Conservation (phyloP, 2,329 filamentous ascomycete genomes). For the Corniculantispora saksenae region DNA sequence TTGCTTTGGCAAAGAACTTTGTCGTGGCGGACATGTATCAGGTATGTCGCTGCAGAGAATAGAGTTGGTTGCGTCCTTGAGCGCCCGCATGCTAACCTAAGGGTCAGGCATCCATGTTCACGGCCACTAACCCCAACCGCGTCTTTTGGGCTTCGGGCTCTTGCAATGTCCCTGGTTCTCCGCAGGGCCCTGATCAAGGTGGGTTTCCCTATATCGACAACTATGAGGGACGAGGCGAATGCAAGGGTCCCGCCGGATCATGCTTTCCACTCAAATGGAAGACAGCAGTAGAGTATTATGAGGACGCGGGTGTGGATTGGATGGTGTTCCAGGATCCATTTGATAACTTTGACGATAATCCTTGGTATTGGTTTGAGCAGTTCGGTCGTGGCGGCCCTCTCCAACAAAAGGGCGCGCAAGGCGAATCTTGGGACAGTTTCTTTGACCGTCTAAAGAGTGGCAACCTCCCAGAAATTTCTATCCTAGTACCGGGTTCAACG, state of each 20-base stretch:
- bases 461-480: constrained; percentile 51
- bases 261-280: constrained; percentile 58
- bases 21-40: constrained; percentile 60
- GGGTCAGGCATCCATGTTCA: constrained; percentile 46
- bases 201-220: constrained; percentile 51
- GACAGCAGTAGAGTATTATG: constrained; percentile 49
- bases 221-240: constrained; percentile 45
- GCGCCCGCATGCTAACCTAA: constrained; percentile 22
- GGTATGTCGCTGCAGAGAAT: not conserved
- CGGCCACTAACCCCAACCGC: constrained; percentile 54
- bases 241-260: constrained; percentile 44
- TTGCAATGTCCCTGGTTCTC: constrained; percentile 50
- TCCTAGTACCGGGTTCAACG: constrained; percentile 48
- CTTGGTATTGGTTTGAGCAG: constrained; percentile 54
- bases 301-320: constrained; percentile 51
- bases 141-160: constrained; percentile 52
- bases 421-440: constrained; percentile 51
- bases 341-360: constrained; percentile 57
- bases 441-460: constrained; percentile 50
- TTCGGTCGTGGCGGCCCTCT: constrained; percentile 49
- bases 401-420: constrained; percentile 46
- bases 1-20: constrained; percentile 55
- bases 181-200: constrained; percentile 42
- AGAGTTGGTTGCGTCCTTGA: not conserved
- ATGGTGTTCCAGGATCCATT: constrained; percentile 48